Evolutionary conservation across 202 grass and related monocot genomes (phyloP), one percentile per base, ranked within the genome.

Genomic region (Musa balbisiana): DNA sequence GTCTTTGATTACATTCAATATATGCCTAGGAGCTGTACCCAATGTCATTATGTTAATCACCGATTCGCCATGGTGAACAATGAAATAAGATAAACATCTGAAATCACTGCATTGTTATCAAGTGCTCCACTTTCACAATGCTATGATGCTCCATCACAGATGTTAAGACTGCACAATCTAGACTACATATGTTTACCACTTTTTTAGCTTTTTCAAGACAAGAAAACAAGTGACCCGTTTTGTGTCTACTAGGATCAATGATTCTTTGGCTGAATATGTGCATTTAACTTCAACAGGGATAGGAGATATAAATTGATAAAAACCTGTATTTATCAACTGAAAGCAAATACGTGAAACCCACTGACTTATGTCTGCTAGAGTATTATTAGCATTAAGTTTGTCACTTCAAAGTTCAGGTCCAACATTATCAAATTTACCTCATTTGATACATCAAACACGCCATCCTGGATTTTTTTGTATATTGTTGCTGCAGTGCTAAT

Each of bases 381-480:
- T n/a, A 9, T 8, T 60, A 20, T 19, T 60, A 58, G 12, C 12
- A 25, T 23, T 25, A 16, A 25, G 15, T 13, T 67, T 8, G 21
- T 33, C 1, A 3, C 63, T 66, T 6, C 14, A 14, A 13, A 66
- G 24, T 27, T 26, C 27, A n/a, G 22, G 66, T 16, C 11, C 10
- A 2, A 64, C 16, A 8, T 69, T 49, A 43, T 49, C n/a, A 75
- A 58, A 60, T 22, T 25, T 53, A 66, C 75, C 62, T 77, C 75
- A 64, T 77, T 64, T 65, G 75, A 77, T 77, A 77, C 49, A 77
- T 77, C 75, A 77, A 77, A 77, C 2, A 66, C 75, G 49, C 75
- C 75, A 10, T 77, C 75, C 22, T 77, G 75, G 53, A 77, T 77
- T 25, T 77, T 77, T 21, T 65, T 64, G 62, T 43, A 43, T 43